Evolutionary conservation across 352 stramenopile genomes (phyloP).

Genomic region (Blastocystis sp.): DNA sequence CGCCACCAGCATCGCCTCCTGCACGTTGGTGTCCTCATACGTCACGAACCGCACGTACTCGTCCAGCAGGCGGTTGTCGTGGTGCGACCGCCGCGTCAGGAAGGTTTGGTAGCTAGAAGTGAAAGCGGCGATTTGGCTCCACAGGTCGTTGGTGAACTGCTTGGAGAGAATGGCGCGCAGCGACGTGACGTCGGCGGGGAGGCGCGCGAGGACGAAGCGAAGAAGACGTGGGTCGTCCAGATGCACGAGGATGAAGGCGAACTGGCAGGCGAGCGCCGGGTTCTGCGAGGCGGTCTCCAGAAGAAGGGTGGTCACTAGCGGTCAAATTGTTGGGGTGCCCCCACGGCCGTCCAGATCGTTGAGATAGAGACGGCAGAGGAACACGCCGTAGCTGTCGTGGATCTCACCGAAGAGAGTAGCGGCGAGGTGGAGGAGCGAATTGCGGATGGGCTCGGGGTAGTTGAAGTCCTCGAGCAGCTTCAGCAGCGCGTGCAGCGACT

Average conservation of each 20-base stretch:
- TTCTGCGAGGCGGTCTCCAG: conserved; percentile 75
- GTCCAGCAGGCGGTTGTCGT: conserved; percentile 87
- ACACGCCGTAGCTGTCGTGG: neutral
- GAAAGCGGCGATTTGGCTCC: conserved; percentile 45
- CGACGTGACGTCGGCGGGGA: conserved; percentile 73
- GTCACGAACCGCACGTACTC: conserved; percentile 80
- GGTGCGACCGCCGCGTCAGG: conserved; percentile 83
- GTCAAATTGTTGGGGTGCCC: neutral
- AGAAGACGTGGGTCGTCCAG: conserved; percentile 96
- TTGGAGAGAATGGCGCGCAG: conserved; percentile 77
- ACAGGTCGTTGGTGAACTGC: conserved; percentile 81
- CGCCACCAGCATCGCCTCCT: conserved; percentile 92
- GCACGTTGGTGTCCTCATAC: conserved; percentile 88
- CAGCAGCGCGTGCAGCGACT: neutral
- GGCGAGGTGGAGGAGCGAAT: neutral
- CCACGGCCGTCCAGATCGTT: neutral
- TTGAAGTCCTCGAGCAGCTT: neutral
- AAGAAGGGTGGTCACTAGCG: neutral
- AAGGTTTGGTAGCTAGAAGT: conserved; percentile 78
- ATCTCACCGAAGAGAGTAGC: neutral
- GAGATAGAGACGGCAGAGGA: neutral
- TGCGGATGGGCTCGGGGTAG: neutral
- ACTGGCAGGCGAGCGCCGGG: conserved; percentile 82
- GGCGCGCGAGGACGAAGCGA: conserved; percentile 81
- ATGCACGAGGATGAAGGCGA: conserved; percentile 94